These are phyloP conservation scores for Dentipellis fragilis DNA, from an alignment of 768 basidiomycete genomes.

Conservation along the genomic window DNA sequence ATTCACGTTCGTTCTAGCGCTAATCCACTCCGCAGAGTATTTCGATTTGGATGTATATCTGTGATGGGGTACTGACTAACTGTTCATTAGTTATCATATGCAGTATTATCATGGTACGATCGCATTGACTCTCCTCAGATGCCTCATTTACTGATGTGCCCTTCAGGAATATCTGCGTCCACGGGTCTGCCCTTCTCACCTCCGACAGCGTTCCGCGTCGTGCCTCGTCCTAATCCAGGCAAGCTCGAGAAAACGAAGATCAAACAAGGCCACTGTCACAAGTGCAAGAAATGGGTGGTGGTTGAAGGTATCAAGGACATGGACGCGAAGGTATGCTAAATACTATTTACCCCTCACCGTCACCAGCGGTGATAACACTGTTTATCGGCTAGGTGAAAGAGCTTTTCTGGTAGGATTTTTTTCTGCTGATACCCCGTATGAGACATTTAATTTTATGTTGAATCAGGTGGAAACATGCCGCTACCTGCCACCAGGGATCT, in stretches of 20 bases:
- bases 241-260: constrained; percentile 53
- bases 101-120: constrained; percentile 65
- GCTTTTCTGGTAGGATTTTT: constrained; percentile 57
- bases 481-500: constrained; percentile 57
- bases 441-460: background rate
- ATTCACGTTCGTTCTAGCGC: background rate
- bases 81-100: constrained; percentile 58
- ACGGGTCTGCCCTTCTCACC: constrained; percentile 72
- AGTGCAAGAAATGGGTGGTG: constrained; percentile 61
- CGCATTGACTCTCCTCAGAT: background rate
- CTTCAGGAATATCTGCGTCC: constrained; percentile 57
- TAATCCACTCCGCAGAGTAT: background rate
- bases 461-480: constrained; percentile 79
- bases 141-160: background rate
- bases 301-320: constrained; percentile 68
- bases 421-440: background rate
- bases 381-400: constrained; percentile 47
- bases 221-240: constrained; percentile 32
- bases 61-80: background rate
- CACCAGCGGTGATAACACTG: background rate
- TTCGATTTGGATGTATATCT: background rate
- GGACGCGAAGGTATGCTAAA: constrained; percentile 54
- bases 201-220: constrained; percentile 49
- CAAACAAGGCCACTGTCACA: constrained; percentile 70
- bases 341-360: background rate